These are phyloP conservation scores for Syzygium grande DNA, from an alignment of 345 rosid species.

Conservation along the genomic window DNA sequence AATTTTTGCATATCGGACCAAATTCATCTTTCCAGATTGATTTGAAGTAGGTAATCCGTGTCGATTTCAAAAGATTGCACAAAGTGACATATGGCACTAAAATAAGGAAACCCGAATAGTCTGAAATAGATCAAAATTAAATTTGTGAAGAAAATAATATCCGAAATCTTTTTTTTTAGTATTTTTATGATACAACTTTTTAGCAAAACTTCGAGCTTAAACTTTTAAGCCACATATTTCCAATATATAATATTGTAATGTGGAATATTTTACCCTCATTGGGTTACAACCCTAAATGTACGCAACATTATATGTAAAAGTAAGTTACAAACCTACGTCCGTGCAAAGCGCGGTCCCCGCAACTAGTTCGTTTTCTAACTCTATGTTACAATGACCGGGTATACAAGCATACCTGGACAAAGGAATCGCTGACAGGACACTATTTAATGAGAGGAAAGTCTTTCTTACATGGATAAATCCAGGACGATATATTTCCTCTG, in stretches of 20 bases:
- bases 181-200: background rate
- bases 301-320: background rate
- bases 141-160: background rate
- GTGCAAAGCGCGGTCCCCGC: background rate
- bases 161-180: background rate
- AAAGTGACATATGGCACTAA: background rate
- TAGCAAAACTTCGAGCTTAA: background rate
- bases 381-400: background rate
- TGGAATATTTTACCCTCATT: background rate
- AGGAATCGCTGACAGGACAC: background rate
- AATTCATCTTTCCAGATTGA: background rate
- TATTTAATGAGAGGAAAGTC: background rate
- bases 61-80: background rate
- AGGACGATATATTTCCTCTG: background rate
- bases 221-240: background rate
- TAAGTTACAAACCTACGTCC: background rate
- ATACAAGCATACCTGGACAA: background rate
- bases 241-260: background rate
- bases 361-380: background rate
- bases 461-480: background rate
- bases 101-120: background rate
- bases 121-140: background rate
- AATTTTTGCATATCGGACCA: background rate
- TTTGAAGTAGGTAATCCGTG: background rate
- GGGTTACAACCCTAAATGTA: background rate